Evolutionary conservation across 148 eudicot species (phyloP).

Genomic region (Cornus florida): DNA sequence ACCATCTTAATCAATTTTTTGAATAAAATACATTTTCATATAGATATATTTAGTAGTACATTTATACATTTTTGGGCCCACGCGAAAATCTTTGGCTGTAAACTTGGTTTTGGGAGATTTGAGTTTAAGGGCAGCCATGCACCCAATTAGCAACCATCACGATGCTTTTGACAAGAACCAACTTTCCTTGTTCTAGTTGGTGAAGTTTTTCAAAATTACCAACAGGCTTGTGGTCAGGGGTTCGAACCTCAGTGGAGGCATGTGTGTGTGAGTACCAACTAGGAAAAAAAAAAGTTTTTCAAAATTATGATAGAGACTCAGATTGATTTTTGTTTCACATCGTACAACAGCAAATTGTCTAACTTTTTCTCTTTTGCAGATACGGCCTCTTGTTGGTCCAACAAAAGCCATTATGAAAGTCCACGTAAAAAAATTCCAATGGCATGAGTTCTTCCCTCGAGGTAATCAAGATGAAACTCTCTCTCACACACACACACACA

Average conservation of each 20-base stretch:
- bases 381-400: constrained; percentile 65
- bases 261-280: no score
- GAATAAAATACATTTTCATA: not conserved
- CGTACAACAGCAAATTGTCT: not conserved
- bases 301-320: not conserved
- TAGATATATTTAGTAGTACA: not conserved
- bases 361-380: constrained; percentile 30
- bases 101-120: not conserved
- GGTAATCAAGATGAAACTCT: constrained; percentile 31
- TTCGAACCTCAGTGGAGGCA: no score
- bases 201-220: not conserved
- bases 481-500: not conserved
- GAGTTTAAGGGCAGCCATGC: not conserved
- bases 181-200: not conserved
- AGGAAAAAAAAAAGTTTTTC: no score
- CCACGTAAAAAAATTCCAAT: constrained; percentile 30
- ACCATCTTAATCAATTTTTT: not conserved
- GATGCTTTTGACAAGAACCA: not conserved
- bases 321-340: not conserved
- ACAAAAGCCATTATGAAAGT: constrained; percentile 58
- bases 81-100: not conserved
- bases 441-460: constrained; percentile 76
- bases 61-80: not conserved
- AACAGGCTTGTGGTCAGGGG: not conserved
- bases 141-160: not conserved